phyloP scores from a whole-genome alignment of 2,329 filamentous ascomycete genomes.

The Fusarium coicis region DNA sequence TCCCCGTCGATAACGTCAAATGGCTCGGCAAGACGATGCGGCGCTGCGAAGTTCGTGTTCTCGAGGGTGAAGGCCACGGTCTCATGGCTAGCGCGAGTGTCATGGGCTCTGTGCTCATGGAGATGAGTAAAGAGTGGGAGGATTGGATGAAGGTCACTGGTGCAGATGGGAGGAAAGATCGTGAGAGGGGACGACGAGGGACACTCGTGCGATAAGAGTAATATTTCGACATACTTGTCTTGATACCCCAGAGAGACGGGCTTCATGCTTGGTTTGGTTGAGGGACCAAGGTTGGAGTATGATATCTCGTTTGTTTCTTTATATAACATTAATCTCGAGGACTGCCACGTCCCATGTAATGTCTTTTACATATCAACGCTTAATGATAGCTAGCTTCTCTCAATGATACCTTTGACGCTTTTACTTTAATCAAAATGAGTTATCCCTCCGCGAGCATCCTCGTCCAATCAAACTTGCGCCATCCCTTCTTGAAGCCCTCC shows the following conservation, averaged over 20 bases:
- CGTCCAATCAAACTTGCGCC: conserved; percentile 94
- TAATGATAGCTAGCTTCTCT: conserved; percentile 11
- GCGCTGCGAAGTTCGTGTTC: conserved; percentile 87
- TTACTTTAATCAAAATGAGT: not conserved
- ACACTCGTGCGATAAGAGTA: conserved; percentile 33
- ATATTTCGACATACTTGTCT: not conserved
- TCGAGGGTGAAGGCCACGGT: conserved; percentile 93
- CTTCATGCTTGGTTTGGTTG: not conserved
- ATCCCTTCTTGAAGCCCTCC: conserved; percentile 83
- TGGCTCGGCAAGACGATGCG: conserved; percentile 97
- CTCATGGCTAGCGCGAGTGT: conserved; percentile 94
- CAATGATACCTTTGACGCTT: not conserved
- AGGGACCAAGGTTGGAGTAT: not conserved
- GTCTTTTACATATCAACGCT: conserved; percentile 33
- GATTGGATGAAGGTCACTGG: conserved; percentile 78
- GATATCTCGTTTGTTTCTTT: conserved; percentile 17
- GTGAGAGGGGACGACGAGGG: conserved; percentile 46
- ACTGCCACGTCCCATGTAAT: conserved; percentile 32
- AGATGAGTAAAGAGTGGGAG: conserved; percentile 94
- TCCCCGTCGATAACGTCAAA: conserved; percentile 92
- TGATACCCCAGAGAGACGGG: conserved; percentile 30
- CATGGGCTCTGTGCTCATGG: conserved; percentile 94
- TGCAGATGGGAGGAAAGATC: conserved; percentile 49
- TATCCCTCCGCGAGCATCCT: conserved; percentile 61
- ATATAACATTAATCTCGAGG: conserved; percentile 43